Conservation (phyloP, 148 eudicot genomes). For the Rhododendron simsii region DNA sequence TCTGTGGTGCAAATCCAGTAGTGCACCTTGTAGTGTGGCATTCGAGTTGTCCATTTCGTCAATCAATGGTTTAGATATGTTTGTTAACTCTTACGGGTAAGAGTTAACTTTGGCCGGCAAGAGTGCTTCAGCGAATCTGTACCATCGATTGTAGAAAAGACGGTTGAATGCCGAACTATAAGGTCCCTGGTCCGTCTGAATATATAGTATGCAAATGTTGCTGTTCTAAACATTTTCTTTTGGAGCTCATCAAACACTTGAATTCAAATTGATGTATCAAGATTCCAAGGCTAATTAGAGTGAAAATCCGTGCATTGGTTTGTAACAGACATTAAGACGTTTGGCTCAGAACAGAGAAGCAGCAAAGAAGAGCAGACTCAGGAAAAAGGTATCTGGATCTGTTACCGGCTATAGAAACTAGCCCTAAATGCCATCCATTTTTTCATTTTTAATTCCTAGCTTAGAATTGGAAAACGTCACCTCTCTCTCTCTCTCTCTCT, state of each 20-base stretch:
- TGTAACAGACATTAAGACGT: slow-evolving; percentile 75
- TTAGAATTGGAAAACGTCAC: neutral
- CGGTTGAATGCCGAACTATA: too few relatives aligned
- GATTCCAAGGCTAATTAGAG: neutral
- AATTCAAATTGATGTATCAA: neutral
- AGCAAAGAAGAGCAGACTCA: slow-evolving; percentile 89
- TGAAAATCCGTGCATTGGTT: neutral
- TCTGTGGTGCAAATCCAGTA: neutral
- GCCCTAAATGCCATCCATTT: neutral
- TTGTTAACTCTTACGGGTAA: neutral
- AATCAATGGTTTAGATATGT: too few relatives aligned
- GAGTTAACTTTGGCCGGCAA: too few relatives aligned
- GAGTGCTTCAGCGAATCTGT: too few relatives aligned
- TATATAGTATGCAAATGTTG: neutral
- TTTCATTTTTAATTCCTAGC: neutral
- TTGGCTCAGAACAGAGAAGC: slow-evolving; percentile 99
- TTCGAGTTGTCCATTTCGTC: too few relatives aligned
- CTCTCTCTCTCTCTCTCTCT: neutral
- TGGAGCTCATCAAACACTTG: neutral
- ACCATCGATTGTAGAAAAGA: too few relatives aligned
- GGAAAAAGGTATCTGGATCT: slow-evolving; percentile 54
- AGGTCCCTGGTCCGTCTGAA: neutral
- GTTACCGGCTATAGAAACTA: neutral
- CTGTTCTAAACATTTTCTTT: neutral
- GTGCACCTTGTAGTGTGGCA: neutral